Conservation (phyloP, 306 rosid species). For the Dalbergia cultrata region DNA sequence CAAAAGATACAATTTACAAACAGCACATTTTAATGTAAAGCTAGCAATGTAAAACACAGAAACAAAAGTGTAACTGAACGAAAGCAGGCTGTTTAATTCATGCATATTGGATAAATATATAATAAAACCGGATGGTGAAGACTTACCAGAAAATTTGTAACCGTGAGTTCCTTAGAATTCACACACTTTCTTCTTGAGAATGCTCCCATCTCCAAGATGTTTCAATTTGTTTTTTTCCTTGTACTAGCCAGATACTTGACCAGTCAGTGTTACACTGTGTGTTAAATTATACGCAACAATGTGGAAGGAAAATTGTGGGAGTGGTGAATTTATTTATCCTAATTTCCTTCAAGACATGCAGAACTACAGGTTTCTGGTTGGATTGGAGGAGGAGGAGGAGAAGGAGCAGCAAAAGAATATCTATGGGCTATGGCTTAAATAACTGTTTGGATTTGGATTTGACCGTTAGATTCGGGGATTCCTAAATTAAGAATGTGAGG, state of each 20-base stretch:
- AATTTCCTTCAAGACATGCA: not conserved
- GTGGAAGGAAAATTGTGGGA: too few relatives aligned
- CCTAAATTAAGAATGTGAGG: slow-evolving; percentile 30
- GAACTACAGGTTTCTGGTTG: not conserved
- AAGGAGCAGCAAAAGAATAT: slow-evolving; percentile 10
- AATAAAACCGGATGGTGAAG: not conserved
- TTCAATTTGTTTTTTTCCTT: not conserved
- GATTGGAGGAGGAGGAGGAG: not conserved
- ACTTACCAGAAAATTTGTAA: slow-evolving; percentile 25
- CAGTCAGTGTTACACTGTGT: not conserved
- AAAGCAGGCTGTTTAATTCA: not conserved
- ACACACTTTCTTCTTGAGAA: slow-evolving; percentile 10
- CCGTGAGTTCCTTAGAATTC: not conserved
- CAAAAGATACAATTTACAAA: not conserved
- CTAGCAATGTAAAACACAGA: not conserved
- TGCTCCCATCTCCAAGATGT: not conserved
- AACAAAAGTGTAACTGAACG: not conserved
- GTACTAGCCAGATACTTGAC: not conserved
- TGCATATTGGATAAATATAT: not conserved
- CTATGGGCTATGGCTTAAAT: slow-evolving; percentile 23
- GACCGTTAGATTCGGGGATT: slow-evolving; percentile 44
- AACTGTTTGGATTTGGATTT: slow-evolving; percentile 31
- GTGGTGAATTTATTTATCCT: not conserved
- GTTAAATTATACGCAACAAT: too few relatives aligned
- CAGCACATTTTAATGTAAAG: not conserved